Percentiles rank a stretch among this genome's conserved stretches.
phyloP scores from a whole-genome alignment of 2,329 filamentous ascomycete species.

The Colletotrichum sp. region DNA sequence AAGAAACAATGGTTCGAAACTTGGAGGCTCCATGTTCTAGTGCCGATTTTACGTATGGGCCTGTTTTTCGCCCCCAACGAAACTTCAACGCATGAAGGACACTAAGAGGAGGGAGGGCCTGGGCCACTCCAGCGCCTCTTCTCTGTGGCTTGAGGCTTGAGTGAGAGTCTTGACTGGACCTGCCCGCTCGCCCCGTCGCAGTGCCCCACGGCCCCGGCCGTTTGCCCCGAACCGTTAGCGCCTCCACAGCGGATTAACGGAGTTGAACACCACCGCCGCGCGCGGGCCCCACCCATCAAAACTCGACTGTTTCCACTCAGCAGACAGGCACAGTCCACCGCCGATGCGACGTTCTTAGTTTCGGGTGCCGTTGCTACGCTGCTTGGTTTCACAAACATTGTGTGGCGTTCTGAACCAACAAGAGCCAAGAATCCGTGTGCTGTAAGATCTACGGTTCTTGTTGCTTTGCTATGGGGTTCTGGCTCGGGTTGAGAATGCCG shows the following conservation, averaged over 20 bases:
- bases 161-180: no score
- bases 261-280: neutral
- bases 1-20: neutral
- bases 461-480: neutral
- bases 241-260: neutral
- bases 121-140: neutral
- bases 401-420: neutral
- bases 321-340: neutral
- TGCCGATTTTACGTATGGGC: neutral
- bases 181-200: neutral
- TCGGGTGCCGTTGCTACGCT: neutral
- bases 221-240: slow-evolving; percentile 7
- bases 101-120: neutral
- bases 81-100: neutral
- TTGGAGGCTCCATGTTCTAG: neutral
- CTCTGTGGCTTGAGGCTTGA: neutral
- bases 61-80: neutral
- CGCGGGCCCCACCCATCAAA: neutral
- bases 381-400: neutral
- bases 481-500: neutral
- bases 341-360: slow-evolving; percentile 3
- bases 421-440: neutral
- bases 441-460: neutral
- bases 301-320: neutral
- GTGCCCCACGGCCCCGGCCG: neutral